Evolutionary conservation across 805 yeast species (phyloP).

Genomic region (Kodamaea kaohsiungensis): DNA sequence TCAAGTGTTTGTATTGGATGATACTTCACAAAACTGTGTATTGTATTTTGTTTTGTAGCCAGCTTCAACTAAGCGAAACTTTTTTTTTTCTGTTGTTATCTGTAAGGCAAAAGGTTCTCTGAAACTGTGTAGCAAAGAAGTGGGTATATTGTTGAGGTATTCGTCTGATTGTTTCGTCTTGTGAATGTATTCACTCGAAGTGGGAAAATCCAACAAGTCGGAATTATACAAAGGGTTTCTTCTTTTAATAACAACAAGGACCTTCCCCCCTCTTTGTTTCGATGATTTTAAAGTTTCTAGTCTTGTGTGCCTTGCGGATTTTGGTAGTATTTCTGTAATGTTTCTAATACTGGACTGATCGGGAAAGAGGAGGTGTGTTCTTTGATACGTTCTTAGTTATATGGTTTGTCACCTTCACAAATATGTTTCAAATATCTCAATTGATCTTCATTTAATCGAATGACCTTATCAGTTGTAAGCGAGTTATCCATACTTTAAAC

Average conservation of each 20-base stretch:
- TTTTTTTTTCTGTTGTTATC: background rate
- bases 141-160: background rate
- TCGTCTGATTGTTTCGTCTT: background rate
- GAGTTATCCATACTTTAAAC: background rate
- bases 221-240: background rate
- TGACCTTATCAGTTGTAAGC: background rate
- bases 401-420: background rate
- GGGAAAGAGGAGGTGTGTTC: slow-evolving; percentile 3
- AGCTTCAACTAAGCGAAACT: background rate
- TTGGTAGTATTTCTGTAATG: background rate
- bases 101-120: background rate
- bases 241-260: background rate
- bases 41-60: background rate
- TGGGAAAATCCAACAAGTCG: background rate
- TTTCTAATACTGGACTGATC: background rate
- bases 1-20: background rate
- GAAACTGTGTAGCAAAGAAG: background rate
- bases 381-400: background rate
- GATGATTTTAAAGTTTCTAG: background rate
- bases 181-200: background rate
- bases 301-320: slow-evolving; percentile 1
- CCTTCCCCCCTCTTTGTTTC: background rate
- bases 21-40: background rate
- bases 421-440: background rate
- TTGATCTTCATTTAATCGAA: background rate